phyloP scores from a whole-genome alignment of 495 filamentous ascomycete species.

The Xylaria nigripes region DNA sequence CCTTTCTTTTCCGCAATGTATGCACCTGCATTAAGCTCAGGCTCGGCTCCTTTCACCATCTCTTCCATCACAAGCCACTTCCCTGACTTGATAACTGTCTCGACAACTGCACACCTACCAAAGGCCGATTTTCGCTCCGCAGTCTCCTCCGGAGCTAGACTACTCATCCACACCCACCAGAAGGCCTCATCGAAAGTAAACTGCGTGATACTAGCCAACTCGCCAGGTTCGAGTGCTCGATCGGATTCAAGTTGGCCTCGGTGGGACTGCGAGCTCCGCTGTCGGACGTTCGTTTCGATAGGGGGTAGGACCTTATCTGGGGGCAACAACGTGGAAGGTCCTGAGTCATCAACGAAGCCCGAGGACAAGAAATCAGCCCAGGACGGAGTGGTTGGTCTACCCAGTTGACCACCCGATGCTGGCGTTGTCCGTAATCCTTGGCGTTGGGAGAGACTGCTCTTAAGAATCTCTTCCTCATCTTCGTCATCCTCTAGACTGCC shows the following conservation, averaged over 20 bases:
- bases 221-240: conserved; percentile 71
- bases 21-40: conserved; percentile 72
- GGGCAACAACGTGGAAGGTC: conserved; percentile 60
- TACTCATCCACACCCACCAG: conserved; percentile 99
- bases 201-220: conserved; percentile 81
- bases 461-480: conserved; percentile 48
- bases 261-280: conserved; percentile 84
- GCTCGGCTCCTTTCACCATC: conserved; percentile 87
- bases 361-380: conserved; percentile 96
- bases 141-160: conserved; percentile 84
- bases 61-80: conserved; percentile 95
- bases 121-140: conserved; percentile 80
- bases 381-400: conserved; percentile 84
- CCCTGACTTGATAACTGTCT: conserved; percentile 71
- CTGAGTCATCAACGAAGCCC: conserved; percentile 72
- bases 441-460: conserved; percentile 23
- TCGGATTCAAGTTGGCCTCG: conserved; percentile 57
- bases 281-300: conserved; percentile 60
- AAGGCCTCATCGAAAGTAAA: conserved; percentile 92
- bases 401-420: conserved; percentile 53
- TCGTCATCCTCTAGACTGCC: conserved; percentile 65
- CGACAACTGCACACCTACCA: conserved; percentile 84
- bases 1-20: conserved; percentile 92
- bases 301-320: conserved; percentile 88
- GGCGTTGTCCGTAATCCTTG: conserved; percentile 51